phyloP scores from a whole-genome alignment of 1,139 yeast genomes.

The Geotrichum histeridarum region DNA sequence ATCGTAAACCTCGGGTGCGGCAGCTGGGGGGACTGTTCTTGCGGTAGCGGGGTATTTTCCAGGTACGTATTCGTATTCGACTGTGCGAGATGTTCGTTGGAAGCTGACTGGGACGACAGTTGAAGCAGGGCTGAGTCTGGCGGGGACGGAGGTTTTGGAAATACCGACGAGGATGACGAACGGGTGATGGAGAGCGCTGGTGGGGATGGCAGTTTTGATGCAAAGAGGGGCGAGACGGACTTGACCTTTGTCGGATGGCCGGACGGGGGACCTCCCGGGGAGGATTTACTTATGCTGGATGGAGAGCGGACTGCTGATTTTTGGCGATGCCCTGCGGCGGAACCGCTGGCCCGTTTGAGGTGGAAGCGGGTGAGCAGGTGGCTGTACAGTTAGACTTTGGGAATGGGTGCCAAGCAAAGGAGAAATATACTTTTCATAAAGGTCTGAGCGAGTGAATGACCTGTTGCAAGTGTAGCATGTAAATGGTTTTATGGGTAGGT shows the following conservation, averaged over 20 bases:
- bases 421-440: constrained; percentile 18
- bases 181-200: constrained; percentile 2
- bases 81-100: too few relatives aligned
- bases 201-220: background rate
- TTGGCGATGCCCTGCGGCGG: background rate
- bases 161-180: background rate
- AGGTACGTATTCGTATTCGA: too few relatives aligned
- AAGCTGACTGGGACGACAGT: too few relatives aligned
- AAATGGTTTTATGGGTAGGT: constrained; percentile 19
- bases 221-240: background rate
- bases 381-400: constrained; percentile 1
- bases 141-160: background rate
- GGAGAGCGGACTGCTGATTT: background rate
- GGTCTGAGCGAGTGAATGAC: constrained; percentile 18
- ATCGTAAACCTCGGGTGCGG: too few relatives aligned
- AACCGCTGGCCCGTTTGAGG: constrained; percentile 15
- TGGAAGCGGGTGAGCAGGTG: constrained; percentile 19
- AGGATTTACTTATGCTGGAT: background rate
- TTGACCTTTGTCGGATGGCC: background rate
- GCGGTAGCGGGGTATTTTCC: too few relatives aligned
- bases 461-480: constrained; percentile 19
- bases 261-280: background rate
- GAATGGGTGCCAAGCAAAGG: background rate
- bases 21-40: too few relatives aligned
- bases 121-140: too few relatives aligned